A percentile compares a stretch with the other conserved stretches of the same genome.
phyloP scores from a whole-genome alignment of 148 eudicot species.

The Nyssa sinensis region DNA sequence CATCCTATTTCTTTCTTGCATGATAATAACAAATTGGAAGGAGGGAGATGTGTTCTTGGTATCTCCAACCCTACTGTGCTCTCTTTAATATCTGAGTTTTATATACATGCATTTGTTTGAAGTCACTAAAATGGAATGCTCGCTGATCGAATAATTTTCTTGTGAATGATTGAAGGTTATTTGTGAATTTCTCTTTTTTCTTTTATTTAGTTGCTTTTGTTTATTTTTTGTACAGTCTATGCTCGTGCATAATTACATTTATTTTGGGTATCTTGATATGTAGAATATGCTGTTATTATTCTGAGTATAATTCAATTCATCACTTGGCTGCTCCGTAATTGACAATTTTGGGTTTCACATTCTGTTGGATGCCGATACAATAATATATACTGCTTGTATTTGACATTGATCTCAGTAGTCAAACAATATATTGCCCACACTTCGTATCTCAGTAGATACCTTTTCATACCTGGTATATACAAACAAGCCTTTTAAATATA shows the following conservation, averaged over 20 bases:
- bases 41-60: no score
- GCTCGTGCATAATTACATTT: background rate
- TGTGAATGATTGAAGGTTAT: background rate
- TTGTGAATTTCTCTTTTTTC: no score
- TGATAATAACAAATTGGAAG: no score
- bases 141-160: no score
- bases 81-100: no score
- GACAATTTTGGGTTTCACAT: background rate
- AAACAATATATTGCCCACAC: background rate
- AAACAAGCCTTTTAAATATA: background rate
- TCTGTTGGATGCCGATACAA: background rate
- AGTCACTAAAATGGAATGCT: no score
- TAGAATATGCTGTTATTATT: background rate
- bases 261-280: background rate
- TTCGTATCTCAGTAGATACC: background rate
- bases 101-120: no score
- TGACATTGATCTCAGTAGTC: background rate
- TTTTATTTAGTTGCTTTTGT: no score
- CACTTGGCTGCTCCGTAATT: no score
- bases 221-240: background rate
- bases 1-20: no score
- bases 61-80: no score
- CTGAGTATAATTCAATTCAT: background rate
- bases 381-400: background rate
- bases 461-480: background rate